Evolutionary conservation across 169 alveolate species (phyloP).

Genomic region (Miamiensis avidus): DNA sequence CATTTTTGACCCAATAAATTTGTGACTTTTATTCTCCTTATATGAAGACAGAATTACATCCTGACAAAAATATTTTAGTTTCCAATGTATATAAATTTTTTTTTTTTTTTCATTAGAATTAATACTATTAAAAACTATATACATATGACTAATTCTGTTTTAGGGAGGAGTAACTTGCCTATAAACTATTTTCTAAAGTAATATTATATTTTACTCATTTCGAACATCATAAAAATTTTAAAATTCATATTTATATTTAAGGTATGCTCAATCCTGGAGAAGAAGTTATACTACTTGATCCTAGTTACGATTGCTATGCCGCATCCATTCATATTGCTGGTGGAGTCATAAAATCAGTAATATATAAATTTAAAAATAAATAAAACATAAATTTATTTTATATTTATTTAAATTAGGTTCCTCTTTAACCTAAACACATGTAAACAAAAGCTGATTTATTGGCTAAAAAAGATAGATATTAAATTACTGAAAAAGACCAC

Average conservation of each 20-base stretch:
- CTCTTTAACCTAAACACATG: constrained; percentile 19
- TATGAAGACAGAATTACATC: constrained; percentile 14
- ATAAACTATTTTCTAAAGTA: constrained; percentile 19
- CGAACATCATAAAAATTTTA: not conserved
- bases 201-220: not conserved
- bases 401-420: constrained; percentile 1
- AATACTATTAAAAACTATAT: too few species aligned
- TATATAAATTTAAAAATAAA: too few species aligned
- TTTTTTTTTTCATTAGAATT: too few species aligned
- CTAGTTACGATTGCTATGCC: constrained; percentile 37
- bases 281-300: constrained; percentile 42
- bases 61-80: constrained; percentile 8
- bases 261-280: constrained; percentile 44
- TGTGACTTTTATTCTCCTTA: constrained; percentile 34
- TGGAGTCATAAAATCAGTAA: constrained; percentile 18
- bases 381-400: too few species aligned
- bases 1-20: constrained; percentile 20
- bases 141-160: not conserved
- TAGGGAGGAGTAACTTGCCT: constrained; percentile 18
- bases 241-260: not conserved
- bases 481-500: constrained; percentile 33
- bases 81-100: not conserved
- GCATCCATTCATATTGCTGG: constrained; percentile 38
- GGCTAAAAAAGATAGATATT: constrained; percentile 16
- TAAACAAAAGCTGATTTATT: constrained; percentile 13